A percentile compares a stretch with the other conserved stretches of the same genome.
Evolutionary conservation across 2,329 filamentous ascomycete species (phyloP).

Genomic region (Paraconiothyrium sp.): DNA sequence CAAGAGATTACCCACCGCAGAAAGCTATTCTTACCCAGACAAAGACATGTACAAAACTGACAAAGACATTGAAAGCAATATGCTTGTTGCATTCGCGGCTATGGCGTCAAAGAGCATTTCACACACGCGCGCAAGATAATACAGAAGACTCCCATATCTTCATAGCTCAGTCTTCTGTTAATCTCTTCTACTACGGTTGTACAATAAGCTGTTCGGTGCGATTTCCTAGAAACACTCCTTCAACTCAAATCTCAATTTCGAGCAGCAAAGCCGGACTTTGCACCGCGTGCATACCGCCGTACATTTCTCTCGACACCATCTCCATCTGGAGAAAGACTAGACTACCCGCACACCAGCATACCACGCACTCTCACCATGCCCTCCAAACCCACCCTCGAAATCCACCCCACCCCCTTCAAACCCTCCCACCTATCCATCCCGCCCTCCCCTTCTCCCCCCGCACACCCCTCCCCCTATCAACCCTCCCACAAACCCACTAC

Average conservation of each 20-base stretch:
- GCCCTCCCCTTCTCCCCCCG: slow-evolving; percentile 55
- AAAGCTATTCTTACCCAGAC: slow-evolving; percentile 6
- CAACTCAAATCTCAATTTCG: background rate
- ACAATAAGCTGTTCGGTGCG: background rate
- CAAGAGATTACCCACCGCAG: background rate
- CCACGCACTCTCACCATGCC: slow-evolving; percentile 10
- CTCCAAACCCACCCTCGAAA: slow-evolving; percentile 30
- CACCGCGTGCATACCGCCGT: background rate
- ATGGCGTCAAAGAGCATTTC: slow-evolving; percentile 2
- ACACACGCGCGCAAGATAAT: background rate
- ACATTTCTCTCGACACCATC: background rate
- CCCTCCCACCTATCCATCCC: slow-evolving; percentile 56
- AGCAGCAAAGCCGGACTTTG: slow-evolving; percentile 16
- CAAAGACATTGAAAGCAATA: slow-evolving; percentile 2
- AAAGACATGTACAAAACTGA: slow-evolving; percentile 4
- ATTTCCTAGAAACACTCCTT: slow-evolving; percentile 4
- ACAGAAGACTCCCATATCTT: background rate
- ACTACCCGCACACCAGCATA: background rate
- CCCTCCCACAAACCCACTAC: slow-evolving; percentile 23
- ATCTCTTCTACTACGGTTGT: background rate
- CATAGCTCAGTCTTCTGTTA: background rate
- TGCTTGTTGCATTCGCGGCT: background rate
- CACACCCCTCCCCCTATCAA: slow-evolving; percentile 30
- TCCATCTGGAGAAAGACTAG: too few relatives aligned
- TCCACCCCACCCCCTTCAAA: slow-evolving; percentile 54